phyloP scores from a whole-genome alignment of 106 monocot genomes.

The Dendrobium huoshanense region DNA sequence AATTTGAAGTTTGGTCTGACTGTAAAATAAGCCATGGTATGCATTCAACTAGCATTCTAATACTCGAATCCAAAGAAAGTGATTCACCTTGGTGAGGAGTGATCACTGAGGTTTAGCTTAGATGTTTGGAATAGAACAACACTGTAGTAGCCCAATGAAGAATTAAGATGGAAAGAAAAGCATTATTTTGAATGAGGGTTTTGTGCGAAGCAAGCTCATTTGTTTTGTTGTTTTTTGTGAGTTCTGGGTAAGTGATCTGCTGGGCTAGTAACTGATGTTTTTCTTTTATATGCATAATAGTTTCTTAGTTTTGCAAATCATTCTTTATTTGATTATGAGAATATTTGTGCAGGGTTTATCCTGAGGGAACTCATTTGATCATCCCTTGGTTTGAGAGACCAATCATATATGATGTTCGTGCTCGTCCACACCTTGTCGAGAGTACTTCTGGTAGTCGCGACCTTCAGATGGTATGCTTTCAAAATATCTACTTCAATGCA shows the following conservation, averaged over 20 bases:
- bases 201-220: background rate
- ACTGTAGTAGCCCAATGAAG: background rate
- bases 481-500: background rate
- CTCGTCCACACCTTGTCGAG: conserved; percentile 26
- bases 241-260: background rate
- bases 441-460: conserved; percentile 27
- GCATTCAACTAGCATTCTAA: too few species aligned
- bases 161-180: background rate
- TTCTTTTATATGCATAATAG: conserved; percentile 2
- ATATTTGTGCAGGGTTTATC: conserved; percentile 22
- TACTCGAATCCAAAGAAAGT: too few species aligned
- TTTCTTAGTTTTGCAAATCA: background rate
- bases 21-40: too few species aligned
- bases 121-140: background rate
- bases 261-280: background rate
- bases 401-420: conserved; percentile 26
- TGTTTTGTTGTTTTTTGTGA: background rate
- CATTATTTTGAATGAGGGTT: background rate
- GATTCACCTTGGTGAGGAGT: too few species aligned
- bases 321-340: background rate
- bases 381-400: conserved; percentile 31
- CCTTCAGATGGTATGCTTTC: conserved; percentile 21
- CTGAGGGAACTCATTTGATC: conserved; percentile 23
- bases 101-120: too few species aligned
- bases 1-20: too few species aligned